phyloP scores from a whole-genome alignment of 129 eudicot species.

The Silybum marianum region DNA sequence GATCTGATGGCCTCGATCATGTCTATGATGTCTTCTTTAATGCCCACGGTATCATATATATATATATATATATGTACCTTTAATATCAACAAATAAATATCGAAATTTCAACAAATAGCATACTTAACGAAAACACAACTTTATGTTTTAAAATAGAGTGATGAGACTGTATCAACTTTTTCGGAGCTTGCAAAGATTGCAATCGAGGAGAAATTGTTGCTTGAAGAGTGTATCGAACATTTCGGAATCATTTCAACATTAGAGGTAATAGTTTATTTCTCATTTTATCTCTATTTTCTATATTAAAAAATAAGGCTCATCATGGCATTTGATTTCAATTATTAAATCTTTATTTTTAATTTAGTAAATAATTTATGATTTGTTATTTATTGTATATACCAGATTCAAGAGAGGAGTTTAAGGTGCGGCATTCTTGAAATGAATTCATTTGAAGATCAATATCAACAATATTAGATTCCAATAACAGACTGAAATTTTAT shows the following conservation, averaged over 20 bases:
- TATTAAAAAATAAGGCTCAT: neutral
- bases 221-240: slow-evolving; percentile 70
- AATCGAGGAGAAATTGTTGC: slow-evolving; percentile 56
- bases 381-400: neutral
- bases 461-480: neutral
- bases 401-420: slow-evolving; percentile 61
- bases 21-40: slow-evolving; percentile 26
- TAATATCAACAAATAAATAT: neutral
- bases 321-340: neutral
- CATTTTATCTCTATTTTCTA: neutral
- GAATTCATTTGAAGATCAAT: neutral
- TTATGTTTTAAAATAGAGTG: slow-evolving; percentile 26
- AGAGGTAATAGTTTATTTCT: slow-evolving; percentile 43
- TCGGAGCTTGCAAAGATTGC: slow-evolving; percentile 62
- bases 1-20: slow-evolving; percentile 47
- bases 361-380: neutral
- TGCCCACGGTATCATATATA: slow-evolving; percentile 54
- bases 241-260: slow-evolving; percentile 50
- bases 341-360: neutral
- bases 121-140: neutral
- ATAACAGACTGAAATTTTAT: neutral
- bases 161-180: slow-evolving; percentile 32
- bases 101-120: neutral
- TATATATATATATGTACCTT: no score
- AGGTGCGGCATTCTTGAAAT: slow-evolving; percentile 44